Percentiles rank a stretch among this genome's conserved stretches.
Conservation (phyloP, 2,329 filamentous ascomycete genomes). For the Chaetomiaceae sp. region DNA sequence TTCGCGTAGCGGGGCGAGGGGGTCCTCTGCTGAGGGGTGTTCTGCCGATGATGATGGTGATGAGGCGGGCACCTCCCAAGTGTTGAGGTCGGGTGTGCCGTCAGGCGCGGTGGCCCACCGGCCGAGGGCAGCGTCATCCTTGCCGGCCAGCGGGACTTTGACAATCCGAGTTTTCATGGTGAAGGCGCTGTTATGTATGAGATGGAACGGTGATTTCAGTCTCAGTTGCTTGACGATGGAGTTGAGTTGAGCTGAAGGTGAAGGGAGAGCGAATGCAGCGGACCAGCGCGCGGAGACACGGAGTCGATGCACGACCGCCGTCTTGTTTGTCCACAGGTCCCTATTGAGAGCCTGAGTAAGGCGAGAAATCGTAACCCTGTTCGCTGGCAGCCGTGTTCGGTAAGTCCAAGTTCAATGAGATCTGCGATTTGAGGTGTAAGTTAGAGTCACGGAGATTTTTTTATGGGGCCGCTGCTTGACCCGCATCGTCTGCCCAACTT, state of each 20-base stretch:
- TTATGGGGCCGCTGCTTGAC: not conserved
- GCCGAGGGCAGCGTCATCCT: slow-evolving; percentile 13
- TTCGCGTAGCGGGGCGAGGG: slow-evolving; percentile 44
- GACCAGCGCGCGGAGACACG: slow-evolving; percentile 17
- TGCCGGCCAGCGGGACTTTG: slow-evolving; percentile 21
- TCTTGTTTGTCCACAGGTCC: slow-evolving; percentile 5
- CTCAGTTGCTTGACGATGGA: slow-evolving; percentile 3
- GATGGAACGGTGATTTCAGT: not conserved
- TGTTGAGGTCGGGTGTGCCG: slow-evolving; percentile 28
- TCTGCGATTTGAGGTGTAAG: slow-evolving; percentile 4
- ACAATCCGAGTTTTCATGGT: slow-evolving; percentile 26
- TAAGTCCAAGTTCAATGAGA: not conserved
- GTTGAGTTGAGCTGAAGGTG: slow-evolving; percentile 3
- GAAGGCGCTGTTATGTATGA: slow-evolving; percentile 2
- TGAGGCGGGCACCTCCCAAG: slow-evolving; percentile 36
- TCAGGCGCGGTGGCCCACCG: slow-evolving; percentile 14
- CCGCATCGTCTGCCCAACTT: not conserved
- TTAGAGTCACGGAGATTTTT: slow-evolving; percentile 21
- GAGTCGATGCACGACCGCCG: slow-evolving; percentile 8
- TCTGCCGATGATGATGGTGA: slow-evolving; percentile 2
- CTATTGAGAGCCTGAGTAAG: not conserved
- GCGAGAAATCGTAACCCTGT: not conserved
- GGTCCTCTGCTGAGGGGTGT: slow-evolving; percentile 15
- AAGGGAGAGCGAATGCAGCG: slow-evolving; percentile 7
- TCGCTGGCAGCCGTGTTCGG: not conserved